Percentiles rank a stretch among this genome's conserved stretches.
phyloP scores from a whole-genome alignment of 2,329 filamentous ascomycete species.

The Kalmusia sp. region DNA sequence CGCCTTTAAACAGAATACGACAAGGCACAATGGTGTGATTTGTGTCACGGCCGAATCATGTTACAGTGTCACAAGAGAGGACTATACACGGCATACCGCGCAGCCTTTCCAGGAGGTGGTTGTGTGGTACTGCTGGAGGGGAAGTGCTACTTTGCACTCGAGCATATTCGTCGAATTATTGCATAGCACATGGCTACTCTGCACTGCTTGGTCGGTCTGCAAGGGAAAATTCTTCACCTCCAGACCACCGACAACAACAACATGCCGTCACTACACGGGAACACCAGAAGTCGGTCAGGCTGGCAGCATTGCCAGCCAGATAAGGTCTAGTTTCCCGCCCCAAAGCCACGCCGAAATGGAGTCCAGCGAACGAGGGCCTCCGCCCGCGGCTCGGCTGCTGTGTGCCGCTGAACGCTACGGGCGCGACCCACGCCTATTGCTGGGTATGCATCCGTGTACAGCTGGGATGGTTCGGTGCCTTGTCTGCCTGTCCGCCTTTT shows the following conservation, averaged over 20 bases:
- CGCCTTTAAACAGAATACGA: no score
- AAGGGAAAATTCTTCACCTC: conserved; percentile 16
- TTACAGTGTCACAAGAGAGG: neutral
- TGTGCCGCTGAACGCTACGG: conserved; percentile 8
- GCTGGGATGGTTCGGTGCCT: conserved; percentile 24
- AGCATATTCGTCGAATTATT: neutral
- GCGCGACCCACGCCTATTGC: conserved; percentile 8
- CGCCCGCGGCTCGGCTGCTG: conserved; percentile 9
- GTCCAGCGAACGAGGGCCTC: conserved; percentile 24
- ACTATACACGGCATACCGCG: neutral
- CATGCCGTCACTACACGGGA: conserved; percentile 2
- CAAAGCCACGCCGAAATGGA: conserved; percentile 22
- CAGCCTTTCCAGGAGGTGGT: neutral
- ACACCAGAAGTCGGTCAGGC: conserved; percentile 42
- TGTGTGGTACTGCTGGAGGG: neutral
- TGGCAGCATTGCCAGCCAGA: conserved; percentile 21
- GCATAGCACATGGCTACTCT: neutral
- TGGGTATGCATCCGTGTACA: conserved; percentile 24
- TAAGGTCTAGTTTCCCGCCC: conserved; percentile 28
- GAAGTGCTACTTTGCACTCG: neutral
- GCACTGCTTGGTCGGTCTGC: conserved; percentile 5
- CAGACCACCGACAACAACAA: conserved; percentile 5
- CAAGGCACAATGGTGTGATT: neutral
- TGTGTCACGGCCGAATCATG: no score
- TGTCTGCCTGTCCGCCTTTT: conserved; percentile 34